Conservation (phyloP, 257 asterid genomes). For the Solanum sejunctum region DNA sequence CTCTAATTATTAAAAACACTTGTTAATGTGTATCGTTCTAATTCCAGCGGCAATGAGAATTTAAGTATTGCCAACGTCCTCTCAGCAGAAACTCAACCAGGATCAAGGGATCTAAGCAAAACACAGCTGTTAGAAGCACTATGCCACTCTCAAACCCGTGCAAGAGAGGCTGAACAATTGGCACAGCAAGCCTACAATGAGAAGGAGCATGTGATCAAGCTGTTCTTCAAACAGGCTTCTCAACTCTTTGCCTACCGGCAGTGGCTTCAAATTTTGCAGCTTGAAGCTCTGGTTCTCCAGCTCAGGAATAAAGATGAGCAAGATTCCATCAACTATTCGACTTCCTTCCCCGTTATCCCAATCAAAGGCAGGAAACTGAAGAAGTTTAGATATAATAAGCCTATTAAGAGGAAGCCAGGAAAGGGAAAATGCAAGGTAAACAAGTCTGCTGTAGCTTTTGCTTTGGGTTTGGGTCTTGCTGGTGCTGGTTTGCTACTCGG, state of each 20-base stretch:
- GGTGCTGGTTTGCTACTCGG: constrained; percentile 63
- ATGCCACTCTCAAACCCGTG: constrained; percentile 69
- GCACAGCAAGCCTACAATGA: constrained; percentile 55
- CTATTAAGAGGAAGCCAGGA: constrained; percentile 14
- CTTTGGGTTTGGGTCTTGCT: constrained; percentile 49
- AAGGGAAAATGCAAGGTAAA: constrained; percentile 4
- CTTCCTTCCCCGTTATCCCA: constrained; percentile 10
- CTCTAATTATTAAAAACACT: neutral
- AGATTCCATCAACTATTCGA: neutral
- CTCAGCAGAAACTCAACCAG: constrained; percentile 8
- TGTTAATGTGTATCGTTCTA: neutral
- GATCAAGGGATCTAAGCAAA: constrained; percentile 25
- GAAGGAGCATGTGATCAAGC: constrained; percentile 36
- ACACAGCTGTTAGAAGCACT: constrained; percentile 46
- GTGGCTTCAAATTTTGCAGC: constrained; percentile 52
- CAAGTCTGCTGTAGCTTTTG: constrained; percentile 34
- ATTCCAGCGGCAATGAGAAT: constrained; percentile 9
- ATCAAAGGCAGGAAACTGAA: constrained; percentile 2
- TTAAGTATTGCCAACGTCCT: constrained; percentile 9
- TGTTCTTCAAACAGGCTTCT: constrained; percentile 52
- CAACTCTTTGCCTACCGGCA: constrained; percentile 55
- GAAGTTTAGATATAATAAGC: constrained; percentile 12
- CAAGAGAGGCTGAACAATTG: constrained; percentile 56
- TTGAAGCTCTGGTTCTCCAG: constrained; percentile 44
- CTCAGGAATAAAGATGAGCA: constrained; percentile 21